Percentiles rank a stretch among this genome's conserved stretches.
phyloP scores from a whole-genome alignment of 164 flowering plant genomes.

The Vitis cinerea region DNA sequence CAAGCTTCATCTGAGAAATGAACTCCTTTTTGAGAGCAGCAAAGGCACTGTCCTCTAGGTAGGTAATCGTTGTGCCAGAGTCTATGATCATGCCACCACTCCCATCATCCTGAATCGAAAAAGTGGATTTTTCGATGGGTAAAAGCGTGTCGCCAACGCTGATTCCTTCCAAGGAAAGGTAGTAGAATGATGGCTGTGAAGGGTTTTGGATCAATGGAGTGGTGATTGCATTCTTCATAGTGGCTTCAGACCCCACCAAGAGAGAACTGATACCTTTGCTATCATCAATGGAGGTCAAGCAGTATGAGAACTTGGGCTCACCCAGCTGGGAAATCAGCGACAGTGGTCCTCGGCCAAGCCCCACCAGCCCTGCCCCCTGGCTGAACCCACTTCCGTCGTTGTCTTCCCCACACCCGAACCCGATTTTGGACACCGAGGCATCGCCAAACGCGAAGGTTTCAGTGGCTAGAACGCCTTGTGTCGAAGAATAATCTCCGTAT shows the following conservation, averaged over 20 bases:
- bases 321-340: conserved; percentile 80
- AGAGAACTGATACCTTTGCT: conserved; percentile 45
- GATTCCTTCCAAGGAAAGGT: conserved; percentile 68
- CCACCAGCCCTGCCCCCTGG: conserved; percentile 78
- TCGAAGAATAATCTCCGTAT: conserved; percentile 76
- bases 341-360: conserved; percentile 84
- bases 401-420: conserved; percentile 79
- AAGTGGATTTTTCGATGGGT: conserved; percentile 49
- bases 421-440: conserved; percentile 41
- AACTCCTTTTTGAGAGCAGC: conserved; percentile 54
- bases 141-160: conserved; percentile 59
- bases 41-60: conserved; percentile 51
- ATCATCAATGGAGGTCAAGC: conserved; percentile 65
- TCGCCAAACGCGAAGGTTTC: conserved; percentile 70
- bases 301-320: conserved; percentile 72
- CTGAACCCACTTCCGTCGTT: conserved; percentile 68
- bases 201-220: conserved; percentile 63
- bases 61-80: conserved; percentile 86
- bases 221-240: conserved; percentile 17
- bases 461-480: conserved; percentile 60
- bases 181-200: conserved; percentile 69
- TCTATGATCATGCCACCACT: conserved; percentile 85
- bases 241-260: conserved; percentile 62
- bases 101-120: conserved; percentile 53
- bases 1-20: conserved; percentile 43